These are phyloP conservation scores for Firmiana major DNA, from an alignment of 345 rosid genomes.

Conservation along the genomic window DNA sequence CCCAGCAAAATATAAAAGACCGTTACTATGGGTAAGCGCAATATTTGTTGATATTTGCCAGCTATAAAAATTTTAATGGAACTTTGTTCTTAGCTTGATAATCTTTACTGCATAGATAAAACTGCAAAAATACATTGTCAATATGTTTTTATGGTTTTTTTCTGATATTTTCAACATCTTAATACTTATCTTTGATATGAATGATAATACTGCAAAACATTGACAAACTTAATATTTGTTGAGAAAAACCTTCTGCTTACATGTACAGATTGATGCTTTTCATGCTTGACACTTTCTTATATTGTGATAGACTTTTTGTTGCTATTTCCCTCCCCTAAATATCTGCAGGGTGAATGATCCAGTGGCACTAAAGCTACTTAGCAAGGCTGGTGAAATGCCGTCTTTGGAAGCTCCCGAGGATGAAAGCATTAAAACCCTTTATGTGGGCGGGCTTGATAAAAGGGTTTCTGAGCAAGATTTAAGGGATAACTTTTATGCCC, in stretches of 20 bases:
- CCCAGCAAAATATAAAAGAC: constrained; percentile 93
- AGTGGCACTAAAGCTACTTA: constrained; percentile 82
- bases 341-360: constrained; percentile 84
- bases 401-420: constrained; percentile 90
- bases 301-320: background rate
- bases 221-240: background rate
- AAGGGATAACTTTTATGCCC: constrained; percentile 82
- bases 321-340: background rate
- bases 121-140: too few species aligned
- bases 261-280: background rate
- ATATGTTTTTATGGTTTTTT: too few species aligned
- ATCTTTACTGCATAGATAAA: too few species aligned
- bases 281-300: background rate
- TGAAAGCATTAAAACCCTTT: constrained; percentile 83
- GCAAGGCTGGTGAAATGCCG: constrained; percentile 95
- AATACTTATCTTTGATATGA: background rate
- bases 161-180: background rate
- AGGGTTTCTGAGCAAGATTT: constrained; percentile 83
- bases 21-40: constrained; percentile 84
- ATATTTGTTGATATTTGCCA: background rate
- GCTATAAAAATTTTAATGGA: background rate
- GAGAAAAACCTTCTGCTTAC: background rate
- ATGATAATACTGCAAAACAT: background rate
- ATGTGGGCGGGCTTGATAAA: constrained; percentile 82
- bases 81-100: background rate